A percentile compares a stretch with the other conserved stretches of the same genome.
Conservation (phyloP, 192 early-diverging fungal species). For the Mortierella claussenii region DNA sequence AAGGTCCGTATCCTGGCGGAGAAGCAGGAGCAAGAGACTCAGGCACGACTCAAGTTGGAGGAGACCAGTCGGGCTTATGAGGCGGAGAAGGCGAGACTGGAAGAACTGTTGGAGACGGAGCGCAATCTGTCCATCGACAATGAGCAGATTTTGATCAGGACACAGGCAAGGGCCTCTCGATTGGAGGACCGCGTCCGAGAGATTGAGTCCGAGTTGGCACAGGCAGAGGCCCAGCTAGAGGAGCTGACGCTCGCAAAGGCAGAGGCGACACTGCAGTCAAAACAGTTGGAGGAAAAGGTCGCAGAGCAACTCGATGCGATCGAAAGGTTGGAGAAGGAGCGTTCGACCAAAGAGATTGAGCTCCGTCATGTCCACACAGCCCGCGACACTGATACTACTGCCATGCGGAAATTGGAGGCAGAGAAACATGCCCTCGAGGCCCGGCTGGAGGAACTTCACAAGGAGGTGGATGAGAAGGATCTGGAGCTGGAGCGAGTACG, state of each 20-base stretch:
- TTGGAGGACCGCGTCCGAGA: constrained; percentile 74
- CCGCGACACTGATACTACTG: constrained; percentile 21
- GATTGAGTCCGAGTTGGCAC: constrained; percentile 67
- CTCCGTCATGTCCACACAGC: constrained; percentile 28
- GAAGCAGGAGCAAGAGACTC: constrained; percentile 68
- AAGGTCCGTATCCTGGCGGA: constrained; percentile 78
- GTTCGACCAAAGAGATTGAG: constrained; percentile 40
- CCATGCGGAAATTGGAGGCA: constrained; percentile 30
- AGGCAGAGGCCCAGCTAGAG: constrained; percentile 72
- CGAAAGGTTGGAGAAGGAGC: constrained; percentile 38
- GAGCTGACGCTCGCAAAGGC: constrained; percentile 60
- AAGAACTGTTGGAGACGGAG: constrained; percentile 78
- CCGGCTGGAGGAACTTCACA: constrained; percentile 68
- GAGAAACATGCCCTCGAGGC: constrained; percentile 66
- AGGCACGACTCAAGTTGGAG: constrained; percentile 67
- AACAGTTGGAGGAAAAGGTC: constrained; percentile 38
- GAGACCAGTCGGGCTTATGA: constrained; percentile 67
- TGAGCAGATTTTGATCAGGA: constrained; percentile 84
- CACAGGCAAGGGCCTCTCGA: constrained; percentile 77
- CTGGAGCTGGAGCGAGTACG: constrained; percentile 60
- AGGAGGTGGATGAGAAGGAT: constrained; percentile 77
- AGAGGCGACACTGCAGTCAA: constrained; percentile 10
- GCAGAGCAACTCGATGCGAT: constrained; percentile 17
- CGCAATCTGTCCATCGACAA: constrained; percentile 81
- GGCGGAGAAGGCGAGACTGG: constrained; percentile 73